Percentiles rank a stretch among this genome's conserved stretches.
Evolutionary conservation across 1,139 yeast genomes (phyloP).

Genomic region (Debaryomyces udenii): DNA sequence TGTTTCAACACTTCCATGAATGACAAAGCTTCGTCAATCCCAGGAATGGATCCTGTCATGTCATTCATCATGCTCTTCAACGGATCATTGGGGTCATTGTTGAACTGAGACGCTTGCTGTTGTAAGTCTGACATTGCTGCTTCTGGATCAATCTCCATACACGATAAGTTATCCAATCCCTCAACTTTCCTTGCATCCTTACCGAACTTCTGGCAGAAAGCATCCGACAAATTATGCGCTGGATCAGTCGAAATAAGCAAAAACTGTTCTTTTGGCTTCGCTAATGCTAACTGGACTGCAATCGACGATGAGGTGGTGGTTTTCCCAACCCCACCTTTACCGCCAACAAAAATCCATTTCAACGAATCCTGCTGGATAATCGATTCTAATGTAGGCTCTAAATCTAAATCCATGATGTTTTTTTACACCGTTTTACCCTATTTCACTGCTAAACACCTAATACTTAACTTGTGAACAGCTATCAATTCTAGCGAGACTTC

Average conservation of each 20-base stretch:
- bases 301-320: slow-evolving; percentile 96
- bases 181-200: slow-evolving; percentile 94
- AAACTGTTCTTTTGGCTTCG: slow-evolving; percentile 79
- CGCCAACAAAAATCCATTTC: slow-evolving; percentile 98
- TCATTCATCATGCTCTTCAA: slow-evolving; percentile 79
- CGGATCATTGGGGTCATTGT: slow-evolving; percentile 62
- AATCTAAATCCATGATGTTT: slow-evolving; percentile 44
- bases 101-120: slow-evolving; percentile 58
- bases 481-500: not conserved
- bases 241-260: slow-evolving; percentile 95
- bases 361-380: slow-evolving; percentile 67
- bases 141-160: slow-evolving; percentile 98
- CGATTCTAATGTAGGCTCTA: slow-evolving; percentile 71
- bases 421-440: no score
- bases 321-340: slow-evolving; percentile 99
- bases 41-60: slow-evolving; percentile 93
- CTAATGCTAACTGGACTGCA: slow-evolving; percentile 85
- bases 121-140: slow-evolving; percentile 91
- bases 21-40: slow-evolving; percentile 96
- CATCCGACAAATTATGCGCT: slow-evolving; percentile 95
- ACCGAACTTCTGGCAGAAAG: slow-evolving; percentile 96
- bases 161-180: slow-evolving; percentile 82
- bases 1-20: slow-evolving; percentile 98
- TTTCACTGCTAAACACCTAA: not conserved
- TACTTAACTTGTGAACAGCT: not conserved